phyloP scores from a whole-genome alignment of 2,329 filamentous ascomycete genomes.

The Aspergillus ibericus region DNA sequence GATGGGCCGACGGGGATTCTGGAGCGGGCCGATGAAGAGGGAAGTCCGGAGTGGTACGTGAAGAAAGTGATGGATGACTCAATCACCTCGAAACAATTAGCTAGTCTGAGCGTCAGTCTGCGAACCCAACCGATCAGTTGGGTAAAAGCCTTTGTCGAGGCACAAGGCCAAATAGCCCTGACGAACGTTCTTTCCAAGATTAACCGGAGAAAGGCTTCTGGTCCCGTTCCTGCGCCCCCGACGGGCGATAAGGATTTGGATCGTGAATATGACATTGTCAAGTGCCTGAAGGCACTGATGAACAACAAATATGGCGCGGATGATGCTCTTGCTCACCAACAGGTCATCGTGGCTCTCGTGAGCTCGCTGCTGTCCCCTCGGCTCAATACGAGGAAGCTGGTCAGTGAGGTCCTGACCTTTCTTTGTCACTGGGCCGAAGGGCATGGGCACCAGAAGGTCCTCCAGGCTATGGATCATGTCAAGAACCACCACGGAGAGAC shows the following conservation, averaged over 20 bases:
- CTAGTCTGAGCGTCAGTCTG: slow-evolving; percentile 89
- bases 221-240: slow-evolving; percentile 64
- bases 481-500: slow-evolving; percentile 87
- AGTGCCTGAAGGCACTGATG: slow-evolving; percentile 95
- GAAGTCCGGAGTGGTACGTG: slow-evolving; percentile 97
- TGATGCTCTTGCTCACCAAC: slow-evolving; percentile 85
- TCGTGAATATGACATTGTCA: slow-evolving; percentile 94
- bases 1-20: slow-evolving; percentile 66
- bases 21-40: slow-evolving; percentile 85
- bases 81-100: slow-evolving; percentile 86
- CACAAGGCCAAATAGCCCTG: slow-evolving; percentile 92
- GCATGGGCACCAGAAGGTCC: slow-evolving; percentile 86
- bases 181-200: slow-evolving; percentile 93
- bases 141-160: slow-evolving; percentile 96
- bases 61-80: slow-evolving; percentile 95
- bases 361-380: slow-evolving; percentile 85
- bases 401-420: slow-evolving; percentile 95
- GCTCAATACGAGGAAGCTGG: slow-evolving; percentile 86
- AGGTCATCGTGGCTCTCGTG: slow-evolving; percentile 83
- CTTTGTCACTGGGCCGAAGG: slow-evolving; percentile 91
- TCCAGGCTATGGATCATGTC: slow-evolving; percentile 88
- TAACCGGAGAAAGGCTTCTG: slow-evolving; percentile 78
- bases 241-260: slow-evolving; percentile 77
- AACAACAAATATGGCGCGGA: slow-evolving; percentile 99
- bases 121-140: slow-evolving; percentile 96